Evolutionary conservation across 75 land plant genomes (phyloP).

Genomic region (Selaginella tamariscina): DNA sequence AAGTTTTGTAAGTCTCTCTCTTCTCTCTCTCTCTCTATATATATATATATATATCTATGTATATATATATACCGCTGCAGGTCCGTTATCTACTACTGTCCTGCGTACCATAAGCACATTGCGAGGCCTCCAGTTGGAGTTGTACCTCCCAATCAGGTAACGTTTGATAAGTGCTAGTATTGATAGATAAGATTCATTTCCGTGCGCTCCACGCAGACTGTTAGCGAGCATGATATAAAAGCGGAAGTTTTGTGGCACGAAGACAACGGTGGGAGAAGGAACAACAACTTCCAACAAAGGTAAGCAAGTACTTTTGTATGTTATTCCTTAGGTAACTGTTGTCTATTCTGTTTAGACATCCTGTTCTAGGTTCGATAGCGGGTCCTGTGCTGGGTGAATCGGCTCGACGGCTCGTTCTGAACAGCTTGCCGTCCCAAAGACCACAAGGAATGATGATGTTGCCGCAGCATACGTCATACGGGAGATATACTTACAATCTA

Average conservation of each 20-base stretch:
- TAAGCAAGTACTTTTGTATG: background rate
- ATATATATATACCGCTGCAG: constrained; percentile 27
- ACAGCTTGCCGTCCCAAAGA: constrained; percentile 43
- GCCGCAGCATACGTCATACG: background rate
- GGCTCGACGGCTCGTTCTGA: constrained; percentile 64
- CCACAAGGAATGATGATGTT: constrained; percentile 16
- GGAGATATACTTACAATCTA: background rate
- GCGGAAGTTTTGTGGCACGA: constrained; percentile 86
- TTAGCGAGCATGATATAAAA: constrained; percentile 53
- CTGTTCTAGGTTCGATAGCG: constrained; percentile 44
- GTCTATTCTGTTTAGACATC: constrained; percentile 26
- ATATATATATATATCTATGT: background rate
- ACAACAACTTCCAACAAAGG: constrained; percentile 41
- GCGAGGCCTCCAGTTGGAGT: constrained; percentile 66
- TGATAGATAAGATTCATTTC: background rate
- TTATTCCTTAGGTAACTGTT: background rate
- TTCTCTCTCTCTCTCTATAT: background rate
- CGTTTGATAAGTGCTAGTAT: background rate
- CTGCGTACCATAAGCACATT: constrained; percentile 63
- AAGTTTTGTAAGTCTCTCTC: constrained; percentile 69
- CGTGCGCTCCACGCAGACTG: constrained; percentile 34
- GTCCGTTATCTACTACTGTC: constrained; percentile 58
- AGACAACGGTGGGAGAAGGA: constrained; percentile 64
- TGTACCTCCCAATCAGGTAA: constrained; percentile 60
- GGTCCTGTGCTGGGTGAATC: constrained; percentile 68